Conservation (phyloP, 2,329 filamentous ascomycete species). For the Trichoderma koningiopsis region DNA sequence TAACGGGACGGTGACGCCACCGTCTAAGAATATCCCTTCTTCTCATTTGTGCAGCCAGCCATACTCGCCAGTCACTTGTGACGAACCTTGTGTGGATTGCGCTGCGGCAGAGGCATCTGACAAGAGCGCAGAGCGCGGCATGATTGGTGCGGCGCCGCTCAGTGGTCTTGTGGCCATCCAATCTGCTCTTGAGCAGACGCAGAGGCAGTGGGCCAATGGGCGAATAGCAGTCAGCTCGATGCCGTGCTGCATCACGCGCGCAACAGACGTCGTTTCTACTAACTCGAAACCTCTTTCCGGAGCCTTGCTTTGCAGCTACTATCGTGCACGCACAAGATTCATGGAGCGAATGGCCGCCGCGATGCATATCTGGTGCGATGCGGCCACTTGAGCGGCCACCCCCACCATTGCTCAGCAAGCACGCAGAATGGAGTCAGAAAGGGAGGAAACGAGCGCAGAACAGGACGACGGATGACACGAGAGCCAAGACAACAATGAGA, state of each 20-base stretch:
- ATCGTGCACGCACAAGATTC: constrained; percentile 1
- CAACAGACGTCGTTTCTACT: constrained; percentile 22
- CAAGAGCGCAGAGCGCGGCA: constrained; percentile 9
- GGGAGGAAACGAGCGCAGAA: not conserved
- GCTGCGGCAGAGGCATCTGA: constrained; percentile 25
- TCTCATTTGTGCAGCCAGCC: constrained; percentile 11
- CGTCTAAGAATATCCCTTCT: not conserved
- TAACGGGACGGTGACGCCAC: constrained; percentile 16
- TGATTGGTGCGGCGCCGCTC: constrained; percentile 27
- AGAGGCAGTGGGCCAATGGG: constrained; percentile 20
- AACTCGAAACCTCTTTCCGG: constrained; percentile 9
- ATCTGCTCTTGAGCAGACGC: constrained; percentile 15
- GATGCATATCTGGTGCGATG: constrained; percentile 26
- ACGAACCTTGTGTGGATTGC: constrained; percentile 26
- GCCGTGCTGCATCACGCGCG: constrained; percentile 25
- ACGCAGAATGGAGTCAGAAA: not conserved
- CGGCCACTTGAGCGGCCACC: constrained; percentile 21
- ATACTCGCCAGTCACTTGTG: constrained; percentile 21
- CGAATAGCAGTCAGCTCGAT: constrained; percentile 25
- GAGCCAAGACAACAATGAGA: constrained; percentile 14
- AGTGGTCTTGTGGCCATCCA: constrained; percentile 27
- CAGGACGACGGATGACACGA: constrained; percentile 12
- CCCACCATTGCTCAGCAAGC: constrained; percentile 4
- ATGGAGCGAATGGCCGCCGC: constrained; percentile 20
- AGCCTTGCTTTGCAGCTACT: constrained; percentile 23